Conservation (phyloP, 2,329 filamentous ascomycete genomes). For the Neoscytalidium dimidiatum region DNA sequence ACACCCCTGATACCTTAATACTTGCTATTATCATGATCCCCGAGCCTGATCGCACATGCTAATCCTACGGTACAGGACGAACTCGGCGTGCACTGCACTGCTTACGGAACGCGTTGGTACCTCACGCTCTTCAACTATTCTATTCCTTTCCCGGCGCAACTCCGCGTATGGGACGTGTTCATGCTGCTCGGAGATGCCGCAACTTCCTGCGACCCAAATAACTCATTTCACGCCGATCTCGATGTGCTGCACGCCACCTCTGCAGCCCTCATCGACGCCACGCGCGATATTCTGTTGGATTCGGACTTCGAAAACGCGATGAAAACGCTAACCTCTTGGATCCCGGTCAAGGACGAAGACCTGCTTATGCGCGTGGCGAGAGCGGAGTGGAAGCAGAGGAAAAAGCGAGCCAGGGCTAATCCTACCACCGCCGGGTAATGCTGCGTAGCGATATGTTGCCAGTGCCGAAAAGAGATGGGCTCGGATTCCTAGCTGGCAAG, state of each 20-base stretch:
- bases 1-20: background rate
- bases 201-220: conserved; percentile 23
- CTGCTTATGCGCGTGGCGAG: conserved; percentile 87
- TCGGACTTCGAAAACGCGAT: conserved; percentile 97
- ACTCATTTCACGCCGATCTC: conserved; percentile 57
- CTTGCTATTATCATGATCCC: background rate
- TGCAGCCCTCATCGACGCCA: conserved; percentile 86
- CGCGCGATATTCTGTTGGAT: conserved; percentile 83
- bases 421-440: conserved; percentile 4
- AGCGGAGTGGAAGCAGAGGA: conserved; percentile 78
- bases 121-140: conserved; percentile 96
- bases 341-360: conserved; percentile 92
- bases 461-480: conserved; percentile 2
- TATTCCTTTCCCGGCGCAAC: conserved; percentile 89
- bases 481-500: background rate
- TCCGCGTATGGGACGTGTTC: conserved; percentile 97
- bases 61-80: conserved; percentile 58
- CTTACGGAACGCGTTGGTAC: conserved; percentile 98
- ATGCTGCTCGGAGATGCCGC: conserved; percentile 78
- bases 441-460: conserved; percentile 7
- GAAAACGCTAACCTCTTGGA: conserved; percentile 93
- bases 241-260: conserved; percentile 89
- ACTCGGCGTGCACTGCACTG: conserved; percentile 78
- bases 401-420: conserved; percentile 45
- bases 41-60: conserved; percentile 22